A percentile compares a stretch with the other conserved stretches of the same genome.
These are phyloP conservation scores for Gastrolobium bilobum DNA, from an alignment of 306 rosid species.

Conservation along the genomic window DNA sequence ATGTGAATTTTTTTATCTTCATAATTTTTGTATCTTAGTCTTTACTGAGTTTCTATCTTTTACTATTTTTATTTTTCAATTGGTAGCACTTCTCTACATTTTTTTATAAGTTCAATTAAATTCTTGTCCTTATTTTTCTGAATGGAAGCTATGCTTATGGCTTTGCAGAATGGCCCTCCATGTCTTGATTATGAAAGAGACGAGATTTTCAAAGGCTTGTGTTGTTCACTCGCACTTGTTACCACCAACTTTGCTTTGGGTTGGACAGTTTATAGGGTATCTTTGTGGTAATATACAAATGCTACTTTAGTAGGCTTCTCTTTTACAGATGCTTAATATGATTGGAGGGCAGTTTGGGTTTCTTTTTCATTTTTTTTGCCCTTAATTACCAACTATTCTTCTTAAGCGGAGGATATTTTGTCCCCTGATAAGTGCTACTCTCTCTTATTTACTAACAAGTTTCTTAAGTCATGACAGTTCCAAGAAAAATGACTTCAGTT, in stretches of 20 bases:
- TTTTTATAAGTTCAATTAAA: too few species aligned
- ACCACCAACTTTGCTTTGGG: background rate
- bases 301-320: background rate
- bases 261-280: background rate
- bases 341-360: background rate
- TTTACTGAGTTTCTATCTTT: too few species aligned
- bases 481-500: background rate
- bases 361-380: background rate
- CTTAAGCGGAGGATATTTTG: background rate
- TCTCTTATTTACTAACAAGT: background rate
- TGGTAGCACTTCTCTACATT: too few species aligned
- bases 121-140: too few species aligned
- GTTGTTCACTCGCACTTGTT: background rate
- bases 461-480: background rate
- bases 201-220: too few species aligned
- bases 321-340: background rate
- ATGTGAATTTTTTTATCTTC: too few species aligned
- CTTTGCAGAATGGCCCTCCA: too few species aligned
- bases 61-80: too few species aligned
- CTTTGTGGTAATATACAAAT: constrained; percentile 15
- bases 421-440: background rate
- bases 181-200: too few species aligned
- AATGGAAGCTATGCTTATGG: too few species aligned
- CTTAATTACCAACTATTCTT: constrained; percentile 4
- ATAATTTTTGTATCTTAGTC: too few species aligned